Evolutionary conservation across 164 flowering plant genomes (phyloP).

Genomic region (Protea cynaroides): DNA sequence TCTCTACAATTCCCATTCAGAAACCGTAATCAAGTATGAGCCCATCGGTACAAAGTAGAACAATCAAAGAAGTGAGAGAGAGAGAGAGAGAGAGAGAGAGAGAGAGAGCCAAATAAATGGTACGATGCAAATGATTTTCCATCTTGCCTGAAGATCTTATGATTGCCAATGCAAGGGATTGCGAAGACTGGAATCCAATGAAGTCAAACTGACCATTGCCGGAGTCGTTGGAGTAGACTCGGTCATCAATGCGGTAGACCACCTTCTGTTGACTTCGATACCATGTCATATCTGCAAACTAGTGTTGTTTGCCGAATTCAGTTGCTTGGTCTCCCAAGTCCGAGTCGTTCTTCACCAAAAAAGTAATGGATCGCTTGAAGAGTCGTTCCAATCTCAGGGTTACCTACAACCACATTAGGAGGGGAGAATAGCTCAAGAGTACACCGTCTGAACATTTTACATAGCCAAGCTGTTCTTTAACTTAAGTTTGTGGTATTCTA

Average conservation of each 20-base stretch:
- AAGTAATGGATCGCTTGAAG: constrained; percentile 60
- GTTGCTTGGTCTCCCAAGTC: constrained; percentile 44
- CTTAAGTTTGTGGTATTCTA: too few relatives aligned
- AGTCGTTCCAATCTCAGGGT: constrained; percentile 30
- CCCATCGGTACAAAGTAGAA: too few relatives aligned
- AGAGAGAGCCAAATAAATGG: too few relatives aligned
- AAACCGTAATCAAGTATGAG: too few relatives aligned
- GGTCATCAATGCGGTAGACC: constrained; percentile 49
- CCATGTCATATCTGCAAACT: constrained; percentile 39
- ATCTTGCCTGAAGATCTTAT: constrained; percentile 42
- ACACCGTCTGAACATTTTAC: too few relatives aligned
- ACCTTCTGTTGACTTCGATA: constrained; percentile 45
- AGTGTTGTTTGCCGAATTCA: constrained; percentile 48
- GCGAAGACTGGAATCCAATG: constrained; percentile 43
- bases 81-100: too few relatives aligned
- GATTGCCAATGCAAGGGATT: constrained; percentile 25
- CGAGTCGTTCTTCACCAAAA: constrained; percentile 26
- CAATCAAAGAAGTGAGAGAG: too few relatives aligned
- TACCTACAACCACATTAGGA: too few relatives aligned
- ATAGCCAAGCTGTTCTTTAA: too few relatives aligned
- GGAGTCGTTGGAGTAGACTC: constrained; percentile 29
- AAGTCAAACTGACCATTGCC: constrained; percentile 44
- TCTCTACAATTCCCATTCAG: too few relatives aligned
- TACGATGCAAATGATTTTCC: too few relatives aligned
- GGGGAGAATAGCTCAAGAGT: too few relatives aligned